A percentile compares a stretch with the other conserved stretches of the same genome.
Evolutionary conservation across 2,329 filamentous ascomycete species (phyloP).

Genomic region (Lasiodiplodia citricola): DNA sequence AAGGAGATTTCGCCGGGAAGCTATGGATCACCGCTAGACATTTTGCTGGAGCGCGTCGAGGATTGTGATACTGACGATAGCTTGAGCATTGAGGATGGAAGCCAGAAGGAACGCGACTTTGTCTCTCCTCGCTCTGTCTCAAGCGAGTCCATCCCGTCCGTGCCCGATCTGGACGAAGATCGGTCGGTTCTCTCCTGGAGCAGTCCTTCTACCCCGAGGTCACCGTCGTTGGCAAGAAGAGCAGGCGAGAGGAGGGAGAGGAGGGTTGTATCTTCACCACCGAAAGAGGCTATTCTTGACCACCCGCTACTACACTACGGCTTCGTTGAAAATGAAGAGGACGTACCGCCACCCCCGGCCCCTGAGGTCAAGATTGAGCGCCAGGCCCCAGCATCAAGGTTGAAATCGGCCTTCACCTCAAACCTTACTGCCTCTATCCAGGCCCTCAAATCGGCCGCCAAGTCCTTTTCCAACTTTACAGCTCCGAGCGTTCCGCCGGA

Average conservation of each 20-base stretch:
- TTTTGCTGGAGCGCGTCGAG: slow-evolving; percentile 62
- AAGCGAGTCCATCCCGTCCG: slow-evolving; percentile 62
- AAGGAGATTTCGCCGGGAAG: slow-evolving; percentile 44
- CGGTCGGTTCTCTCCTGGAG: slow-evolving; percentile 54
- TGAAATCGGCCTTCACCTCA: slow-evolving; percentile 61
- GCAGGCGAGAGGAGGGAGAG: slow-evolving; percentile 50
- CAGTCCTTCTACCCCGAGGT: slow-evolving; percentile 39
- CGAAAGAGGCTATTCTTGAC: slow-evolving; percentile 58
- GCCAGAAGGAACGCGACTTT: slow-evolving; percentile 44
- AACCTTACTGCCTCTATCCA: slow-evolving; percentile 68
- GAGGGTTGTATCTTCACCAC: slow-evolving; percentile 53
- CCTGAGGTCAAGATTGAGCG: slow-evolving; percentile 30
- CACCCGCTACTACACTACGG: slow-evolving; percentile 60
- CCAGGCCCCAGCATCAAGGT: slow-evolving; percentile 34
- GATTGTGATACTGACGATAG: slow-evolving; percentile 47
- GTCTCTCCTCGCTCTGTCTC: slow-evolving; percentile 59
- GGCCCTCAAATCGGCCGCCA: slow-evolving; percentile 65
- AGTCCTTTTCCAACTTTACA: slow-evolving; percentile 65
- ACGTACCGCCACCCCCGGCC: slow-evolving; percentile 39
- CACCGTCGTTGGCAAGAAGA: slow-evolving; percentile 34
- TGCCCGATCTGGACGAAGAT: slow-evolving; percentile 56
- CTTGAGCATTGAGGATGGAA: slow-evolving; percentile 46
- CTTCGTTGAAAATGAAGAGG: slow-evolving; percentile 37
- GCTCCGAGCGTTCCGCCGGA: slow-evolving; percentile 59
- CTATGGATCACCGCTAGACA: slow-evolving; percentile 56